Evolutionary conservation across 306 rosid species (phyloP).

Genomic region (Sophora flavescens): DNA sequence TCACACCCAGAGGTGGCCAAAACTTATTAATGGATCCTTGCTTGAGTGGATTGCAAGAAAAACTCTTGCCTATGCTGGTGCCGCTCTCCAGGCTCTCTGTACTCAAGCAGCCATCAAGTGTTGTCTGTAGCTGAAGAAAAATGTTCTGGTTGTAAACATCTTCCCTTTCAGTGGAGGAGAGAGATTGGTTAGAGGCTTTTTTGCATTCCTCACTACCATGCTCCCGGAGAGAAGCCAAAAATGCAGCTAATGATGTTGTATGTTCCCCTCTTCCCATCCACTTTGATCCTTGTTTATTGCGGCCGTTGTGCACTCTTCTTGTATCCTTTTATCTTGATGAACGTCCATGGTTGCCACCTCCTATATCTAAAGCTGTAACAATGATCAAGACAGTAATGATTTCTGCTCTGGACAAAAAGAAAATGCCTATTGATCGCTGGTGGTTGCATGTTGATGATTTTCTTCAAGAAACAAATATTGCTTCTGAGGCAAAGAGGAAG

Average conservation of each 20-base stretch:
- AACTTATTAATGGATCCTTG: conserved; percentile 77
- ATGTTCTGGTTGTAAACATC: conserved; percentile 56
- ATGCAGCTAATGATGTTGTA: conserved; percentile 86
- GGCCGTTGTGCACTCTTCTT: conserved; percentile 77
- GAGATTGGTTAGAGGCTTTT: conserved; percentile 96
- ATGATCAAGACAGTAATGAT: conserved; percentile 70
- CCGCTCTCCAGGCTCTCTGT: conserved; percentile 99
- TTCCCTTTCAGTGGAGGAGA: conserved; percentile 89
- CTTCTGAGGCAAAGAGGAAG: conserved; percentile 64
- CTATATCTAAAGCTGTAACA: conserved; percentile 68
- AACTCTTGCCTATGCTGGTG: conserved; percentile 97
- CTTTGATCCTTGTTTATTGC: conserved; percentile 82
- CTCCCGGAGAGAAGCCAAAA: conserved; percentile 93
- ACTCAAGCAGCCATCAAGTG: conserved; percentile 91
- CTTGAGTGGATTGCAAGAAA: conserved; percentile 84
- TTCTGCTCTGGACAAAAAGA: conserved; percentile 69
- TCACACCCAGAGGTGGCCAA: conserved; percentile 97
- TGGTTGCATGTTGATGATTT: conserved; percentile 81
- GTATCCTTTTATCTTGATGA: conserved; percentile 85
- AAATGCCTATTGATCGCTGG: conserved; percentile 72
- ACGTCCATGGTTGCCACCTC: conserved; percentile 73
- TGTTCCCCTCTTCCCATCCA: conserved; percentile 88
- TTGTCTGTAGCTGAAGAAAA: conserved; percentile 74
- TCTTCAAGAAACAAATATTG: conserved; percentile 70
- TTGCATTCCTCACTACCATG: conserved; percentile 82